phyloP scores from a whole-genome alignment of 306 rosid species.

The Citrullus amarus region DNA sequence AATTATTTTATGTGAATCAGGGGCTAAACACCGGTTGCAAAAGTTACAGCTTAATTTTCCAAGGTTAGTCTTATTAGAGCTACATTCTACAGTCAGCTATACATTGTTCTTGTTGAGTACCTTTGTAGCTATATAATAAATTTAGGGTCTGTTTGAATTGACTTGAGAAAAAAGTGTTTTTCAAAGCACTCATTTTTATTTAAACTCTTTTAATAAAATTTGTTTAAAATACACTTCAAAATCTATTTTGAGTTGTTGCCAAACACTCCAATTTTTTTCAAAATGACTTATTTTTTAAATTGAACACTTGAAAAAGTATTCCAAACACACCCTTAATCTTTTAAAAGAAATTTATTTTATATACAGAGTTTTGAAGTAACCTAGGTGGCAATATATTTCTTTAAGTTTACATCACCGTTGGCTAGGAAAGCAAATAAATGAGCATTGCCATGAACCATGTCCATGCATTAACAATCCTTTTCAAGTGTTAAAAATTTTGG shows the following conservation, averaged over 20 bases:
- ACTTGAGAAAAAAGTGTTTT: too few species aligned
- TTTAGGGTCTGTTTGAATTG: background rate
- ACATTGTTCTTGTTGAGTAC: background rate
- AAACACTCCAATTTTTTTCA: too few species aligned
- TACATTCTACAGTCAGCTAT: background rate
- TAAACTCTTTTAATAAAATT: too few species aligned
- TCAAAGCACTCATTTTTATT: too few species aligned
- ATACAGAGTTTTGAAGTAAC: background rate
- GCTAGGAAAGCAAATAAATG: background rate
- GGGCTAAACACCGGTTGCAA: slow-evolving; percentile 76
- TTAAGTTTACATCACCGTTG: background rate
- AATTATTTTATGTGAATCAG: slow-evolving; percentile 75
- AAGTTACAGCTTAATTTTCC: slow-evolving; percentile 89
- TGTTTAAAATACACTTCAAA: too few species aligned
- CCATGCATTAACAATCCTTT: background rate
- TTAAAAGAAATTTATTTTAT: background rate
- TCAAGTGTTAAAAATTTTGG: too few species aligned
- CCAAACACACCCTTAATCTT: too few species aligned
- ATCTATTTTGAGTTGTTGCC: too few species aligned
- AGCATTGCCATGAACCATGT: background rate
- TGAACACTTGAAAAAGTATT: too few species aligned
- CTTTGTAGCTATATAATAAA: background rate
- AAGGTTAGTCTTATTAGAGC: slow-evolving; percentile 37
- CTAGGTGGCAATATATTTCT: background rate
- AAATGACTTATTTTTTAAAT: too few species aligned